Conservation (phyloP, 148 eudicot genomes). For the Fagopyrum tataricum region DNA sequence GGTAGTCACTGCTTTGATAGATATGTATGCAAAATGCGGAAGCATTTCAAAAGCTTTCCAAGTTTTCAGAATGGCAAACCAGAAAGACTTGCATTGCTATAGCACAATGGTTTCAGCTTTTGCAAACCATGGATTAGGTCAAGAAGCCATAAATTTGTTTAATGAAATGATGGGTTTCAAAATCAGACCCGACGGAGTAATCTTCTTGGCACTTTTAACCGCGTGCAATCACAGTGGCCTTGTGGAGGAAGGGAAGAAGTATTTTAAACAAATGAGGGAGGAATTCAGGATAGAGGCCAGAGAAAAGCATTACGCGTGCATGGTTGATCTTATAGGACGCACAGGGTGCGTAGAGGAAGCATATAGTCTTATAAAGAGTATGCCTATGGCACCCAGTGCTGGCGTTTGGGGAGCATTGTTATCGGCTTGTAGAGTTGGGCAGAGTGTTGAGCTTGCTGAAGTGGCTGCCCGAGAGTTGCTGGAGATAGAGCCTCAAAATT, state of each 20-base stretch:
- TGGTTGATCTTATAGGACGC: slow-evolving; percentile 68
- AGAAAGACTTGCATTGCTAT: slow-evolving; percentile 51
- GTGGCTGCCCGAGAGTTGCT: slow-evolving; percentile 49
- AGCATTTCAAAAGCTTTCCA: slow-evolving; percentile 37
- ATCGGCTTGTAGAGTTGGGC: slow-evolving; percentile 42
- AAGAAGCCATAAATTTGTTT: slow-evolving; percentile 42
- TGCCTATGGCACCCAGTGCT: slow-evolving; percentile 62
- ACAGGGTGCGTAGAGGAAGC: slow-evolving; percentile 58
- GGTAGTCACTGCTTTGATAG: slow-evolving; percentile 47
- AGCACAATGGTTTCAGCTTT: slow-evolving; percentile 54
- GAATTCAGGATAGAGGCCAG: slow-evolving; percentile 33
- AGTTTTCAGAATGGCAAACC: slow-evolving; percentile 42
- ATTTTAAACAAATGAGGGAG: slow-evolving; percentile 36
- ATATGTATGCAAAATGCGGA: slow-evolving; percentile 61
- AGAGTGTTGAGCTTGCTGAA: slow-evolving; percentile 52
- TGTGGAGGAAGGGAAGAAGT: slow-evolving; percentile 39
- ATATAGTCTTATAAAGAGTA: slow-evolving; percentile 37
- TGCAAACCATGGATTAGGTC: slow-evolving; percentile 51
- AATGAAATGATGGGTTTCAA: slow-evolving; percentile 47
- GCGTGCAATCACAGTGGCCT: slow-evolving; percentile 55
- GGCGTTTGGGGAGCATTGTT: slow-evolving; percentile 62
- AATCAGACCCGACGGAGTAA: slow-evolving; percentile 44
- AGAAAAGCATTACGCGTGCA: slow-evolving; percentile 73
- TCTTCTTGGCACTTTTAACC: slow-evolving; percentile 44
- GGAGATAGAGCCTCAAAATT: slow-evolving; percentile 55